Evolutionary conservation across 495 filamentous ascomycete genomes (phyloP).

Genomic region (Talaromyces adpressus): DNA sequence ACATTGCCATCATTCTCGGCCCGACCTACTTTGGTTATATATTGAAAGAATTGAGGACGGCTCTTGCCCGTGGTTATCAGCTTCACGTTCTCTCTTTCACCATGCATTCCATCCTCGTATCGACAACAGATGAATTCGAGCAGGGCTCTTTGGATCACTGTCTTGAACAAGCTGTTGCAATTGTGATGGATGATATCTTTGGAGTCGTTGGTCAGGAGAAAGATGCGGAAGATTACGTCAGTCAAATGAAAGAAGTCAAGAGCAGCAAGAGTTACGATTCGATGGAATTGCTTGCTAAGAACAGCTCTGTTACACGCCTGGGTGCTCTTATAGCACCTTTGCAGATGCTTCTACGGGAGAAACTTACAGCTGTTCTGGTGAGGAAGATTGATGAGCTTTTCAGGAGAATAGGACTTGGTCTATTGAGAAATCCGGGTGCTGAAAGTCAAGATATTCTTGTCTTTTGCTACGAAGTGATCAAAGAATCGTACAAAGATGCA

Average conservation of each 20-base stretch:
- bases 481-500: constrained; percentile 66
- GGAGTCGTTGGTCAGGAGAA: constrained; percentile 95
- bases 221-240: constrained; percentile 90
- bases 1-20: constrained; percentile 72
- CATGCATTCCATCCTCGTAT: constrained; percentile 82
- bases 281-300: constrained; percentile 86
- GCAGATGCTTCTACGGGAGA: constrained; percentile 70
- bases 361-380: constrained; percentile 67
- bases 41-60: constrained; percentile 80
- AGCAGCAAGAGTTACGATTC: constrained; percentile 96
- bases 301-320: constrained; percentile 66
- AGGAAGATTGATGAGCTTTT: constrained; percentile 89
- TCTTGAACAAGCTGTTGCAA: constrained; percentile 61
- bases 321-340: constrained; percentile 68
- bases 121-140: constrained; percentile 61
- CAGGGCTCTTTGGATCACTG: constrained; percentile 90
- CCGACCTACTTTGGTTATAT: constrained; percentile 81
- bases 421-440: constrained; percentile 70
- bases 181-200: constrained; percentile 98
- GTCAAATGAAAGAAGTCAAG: constrained; percentile 95
- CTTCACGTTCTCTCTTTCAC: constrained; percentile 94
- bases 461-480: constrained; percentile 90
- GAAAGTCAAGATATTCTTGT: constrained; percentile 71
- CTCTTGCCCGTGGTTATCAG: constrained; percentile 79
- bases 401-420: constrained; percentile 71